Base-by-base conservation (phyloP, 495 filamentous ascomycete genomes). In the Penicillium longicatenatum region DNA sequence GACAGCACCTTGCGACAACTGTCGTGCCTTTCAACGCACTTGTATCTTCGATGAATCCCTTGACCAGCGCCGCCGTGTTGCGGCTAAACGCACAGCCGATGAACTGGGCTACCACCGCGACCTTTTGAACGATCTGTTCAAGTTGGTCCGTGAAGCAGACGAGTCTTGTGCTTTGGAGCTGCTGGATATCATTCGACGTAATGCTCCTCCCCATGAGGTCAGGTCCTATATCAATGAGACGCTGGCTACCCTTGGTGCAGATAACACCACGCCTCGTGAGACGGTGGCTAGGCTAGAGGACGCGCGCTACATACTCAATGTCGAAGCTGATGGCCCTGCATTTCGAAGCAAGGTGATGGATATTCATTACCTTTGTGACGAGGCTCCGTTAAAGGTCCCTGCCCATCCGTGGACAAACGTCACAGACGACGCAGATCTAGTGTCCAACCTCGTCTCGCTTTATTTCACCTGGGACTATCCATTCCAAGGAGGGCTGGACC, bases 381-480 rank as follows among this genome's bases (percentile, higher is more conserved):
- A 73, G 21, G 70, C 73, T 31, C 69, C 72, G 1, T 66, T 76
- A 37, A 64, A 66, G 26, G 76, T 83, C 0, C 77, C 77, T 6
- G 76, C 79, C 20, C 62, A 58, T 43, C 78, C 79, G 2, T 85
- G 82, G 82, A 85, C 82, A 8, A 70, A 43, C 10, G 76, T 83
- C 6, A 82, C 80, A 0, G 70, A 70, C 22, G 78, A 82, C 54
- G 65, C 70, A 30, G 80, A 78, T 30, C 64, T 85, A 42, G 81
- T 85, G 7, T 82, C 80, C 16, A 75, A 81, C 70, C 68, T 84
- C 10, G 62, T 85, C 1, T 79, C 77, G 22, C 51, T 80, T 3
- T 85, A 81, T 61, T 83, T 85, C 66, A 75, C 77, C 6, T 84
- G 80, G 80, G 76, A 82, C 59, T 80, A 81, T 58, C 74, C 78